Base-by-base conservation (phyloP, 1,284 basidiomycete genomes). In the Heterobasidion parviporum region DNA sequence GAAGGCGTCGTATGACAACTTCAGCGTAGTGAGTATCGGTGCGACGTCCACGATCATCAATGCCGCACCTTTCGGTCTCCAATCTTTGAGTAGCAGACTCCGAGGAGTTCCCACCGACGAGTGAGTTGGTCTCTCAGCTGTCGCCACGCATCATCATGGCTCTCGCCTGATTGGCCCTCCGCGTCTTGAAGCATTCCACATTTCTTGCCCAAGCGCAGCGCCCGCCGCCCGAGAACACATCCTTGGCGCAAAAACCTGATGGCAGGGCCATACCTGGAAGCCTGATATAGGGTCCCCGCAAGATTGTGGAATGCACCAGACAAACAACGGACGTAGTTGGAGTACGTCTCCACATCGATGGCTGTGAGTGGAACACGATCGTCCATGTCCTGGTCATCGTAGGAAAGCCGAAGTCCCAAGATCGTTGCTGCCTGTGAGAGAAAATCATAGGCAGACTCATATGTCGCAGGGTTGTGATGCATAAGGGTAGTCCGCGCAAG, bases 71-170 rank as follows among this genome's bases (percentile, higher is more conserved):
- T 81, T 16, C 85, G 75, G 63, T 93, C 85, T 0, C 83, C 83
- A 46, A 81, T 83, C 67, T 88, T 92, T 44, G 78, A 75, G 64
- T 82, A 82, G 65, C 88, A 92, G 2, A 85, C 81, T 0, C 81
- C 89, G 20, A 94, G 72, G n/a, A 93, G 70, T 68, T 94, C 90
- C 77, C 83, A 92, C 44, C 91, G 73, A 44, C 83, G 77, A 60
- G 79, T 81, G 34, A 90, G 59, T 60, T 86, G 82, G 26, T 83
- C 79, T 57, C 80, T 75, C 3, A 90, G 72, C 57, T 80, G 76
- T 52, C 59, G 71, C 82, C 85, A 88, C 0, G 70, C 74, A 34
- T 82, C 79, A 9, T 70, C 70, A 50, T 74, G 73, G 56, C 74
- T 41, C 15, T 60, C 45, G 9, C 49, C 34, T 41, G 46, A 36